These are phyloP conservation scores for Shiraia sp. DNA, from an alignment of 2,329 filamentous ascomycete species.

Conservation along the genomic window DNA sequence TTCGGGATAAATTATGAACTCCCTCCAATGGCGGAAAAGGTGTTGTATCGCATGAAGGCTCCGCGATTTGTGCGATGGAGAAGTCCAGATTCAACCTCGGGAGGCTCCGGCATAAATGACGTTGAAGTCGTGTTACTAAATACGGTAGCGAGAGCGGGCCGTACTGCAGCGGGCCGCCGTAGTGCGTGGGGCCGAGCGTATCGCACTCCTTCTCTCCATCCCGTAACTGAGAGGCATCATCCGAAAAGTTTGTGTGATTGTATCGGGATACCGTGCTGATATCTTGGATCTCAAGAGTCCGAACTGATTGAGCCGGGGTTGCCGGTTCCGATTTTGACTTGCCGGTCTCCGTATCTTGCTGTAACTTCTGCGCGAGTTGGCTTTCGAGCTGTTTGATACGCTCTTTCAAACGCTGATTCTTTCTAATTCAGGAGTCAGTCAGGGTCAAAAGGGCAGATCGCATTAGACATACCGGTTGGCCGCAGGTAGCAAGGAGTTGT, in stretches of 20 bases:
- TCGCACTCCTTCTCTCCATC: no score
- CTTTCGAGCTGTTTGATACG: conserved; percentile 6
- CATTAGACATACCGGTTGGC: conserved; percentile 4
- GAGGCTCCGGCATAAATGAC: conserved; percentile 3
- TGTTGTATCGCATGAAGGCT: conserved; percentile 1
- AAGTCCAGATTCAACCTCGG: conserved; percentile 2
- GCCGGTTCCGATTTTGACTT: not conserved
- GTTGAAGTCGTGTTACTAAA: conserved; percentile 4
- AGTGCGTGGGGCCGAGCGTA: no score
- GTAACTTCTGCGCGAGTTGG: conserved; percentile 2
- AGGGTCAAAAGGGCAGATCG: not conserved
- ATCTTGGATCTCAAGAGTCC: not conserved
- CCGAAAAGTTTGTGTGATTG: not conserved
- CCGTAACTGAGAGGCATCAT: not conserved
- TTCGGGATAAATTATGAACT: conserved; percentile 3
- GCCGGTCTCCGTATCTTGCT: not conserved
- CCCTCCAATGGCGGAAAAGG: not conserved
- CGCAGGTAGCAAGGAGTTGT: not conserved
- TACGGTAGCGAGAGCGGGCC: conserved; percentile 5
- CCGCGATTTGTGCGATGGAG: conserved; percentile 5
- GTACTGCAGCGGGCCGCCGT: conserved; percentile 1
- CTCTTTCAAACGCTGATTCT: conserved; percentile 6
- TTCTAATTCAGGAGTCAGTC: conserved; percentile 1
- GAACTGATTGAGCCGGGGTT: not conserved
- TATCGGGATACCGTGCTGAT: not conserved